Evolutionary conservation across 352 stramenopile species (phyloP), one percentile per base, ranked within the genome.

Genomic region (Phytopythium boreale): DNA sequence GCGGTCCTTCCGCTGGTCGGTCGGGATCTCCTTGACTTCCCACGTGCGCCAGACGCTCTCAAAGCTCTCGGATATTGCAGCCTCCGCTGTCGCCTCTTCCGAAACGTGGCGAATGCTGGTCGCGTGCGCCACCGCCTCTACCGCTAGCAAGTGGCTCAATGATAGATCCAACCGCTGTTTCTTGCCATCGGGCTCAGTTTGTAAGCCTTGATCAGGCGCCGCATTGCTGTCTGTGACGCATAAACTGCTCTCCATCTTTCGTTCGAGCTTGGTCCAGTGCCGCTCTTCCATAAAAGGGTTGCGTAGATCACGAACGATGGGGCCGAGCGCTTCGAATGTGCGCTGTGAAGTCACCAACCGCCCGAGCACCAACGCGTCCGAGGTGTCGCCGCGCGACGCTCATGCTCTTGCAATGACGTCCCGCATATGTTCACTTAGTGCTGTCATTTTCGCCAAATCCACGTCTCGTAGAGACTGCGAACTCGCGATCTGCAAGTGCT

Each of bases 221-320:
- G 49, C 39, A 12, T 34, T 19, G 1, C 43, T 44, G 0, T 64
- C 59, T 0, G 12, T 4, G 19, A 66, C 56, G 5, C 44, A 36
- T 22, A 91, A 80, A 0, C 63, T 76, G 19, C 75, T 87, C 19
- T 80, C 63, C 66, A 91, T 71, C 56, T 89, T 93, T 68, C 88
- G 68, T 56, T 93, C 84, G 0, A 93, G 66, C 49, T 90, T 90
- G 2, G 67, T 80, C 84, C 84, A 93, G 59, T 93, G 84, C 7
- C 80, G 79, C 24, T 87, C 77, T 39, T 75, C 71, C 22, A 93
- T 22, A 27, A 79, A 61, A 0, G 80, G 72, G 31, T 90, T 93
- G 11, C 82, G 72, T 3, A 93, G 58, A 60, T 91, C 81, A 5
- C 77, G 79, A 41, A 93, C 79, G 0, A 91, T 74, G 0, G 80